Percentiles rank a stretch among this genome's conserved stretches.
Conservation (phyloP, 352 stramenopile genomes). For the Globisporangium sylvaticum region DNA sequence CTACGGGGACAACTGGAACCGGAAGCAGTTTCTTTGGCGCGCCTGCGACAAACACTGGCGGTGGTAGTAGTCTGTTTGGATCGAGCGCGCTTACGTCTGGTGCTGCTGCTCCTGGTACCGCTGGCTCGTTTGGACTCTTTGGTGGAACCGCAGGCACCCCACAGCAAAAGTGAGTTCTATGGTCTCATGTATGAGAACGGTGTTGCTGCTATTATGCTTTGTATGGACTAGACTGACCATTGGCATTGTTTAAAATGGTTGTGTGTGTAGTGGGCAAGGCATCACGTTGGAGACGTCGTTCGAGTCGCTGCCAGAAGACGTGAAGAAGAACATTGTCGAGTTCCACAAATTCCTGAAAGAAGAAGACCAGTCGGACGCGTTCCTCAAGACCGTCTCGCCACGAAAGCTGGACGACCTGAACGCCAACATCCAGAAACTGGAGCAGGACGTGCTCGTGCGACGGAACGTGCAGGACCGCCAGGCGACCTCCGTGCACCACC, state of each 20-base stretch:
- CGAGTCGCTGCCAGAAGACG: slow-evolving; percentile 57
- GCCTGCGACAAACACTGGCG: slow-evolving; percentile 9
- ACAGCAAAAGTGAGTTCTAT: slow-evolving; percentile 12
- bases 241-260: neutral
- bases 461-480: slow-evolving; percentile 62
- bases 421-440: slow-evolving; percentile 50
- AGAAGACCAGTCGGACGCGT: slow-evolving; percentile 66
- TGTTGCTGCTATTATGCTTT: neutral
- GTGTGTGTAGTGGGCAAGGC: slow-evolving; percentile 6
- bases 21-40: slow-evolving; percentile 24
- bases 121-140: slow-evolving; percentile 23
- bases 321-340: slow-evolving; percentile 74
- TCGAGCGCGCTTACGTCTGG: neutral
- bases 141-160: slow-evolving; percentile 1
- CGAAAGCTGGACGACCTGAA: slow-evolving; percentile 49
- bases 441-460: slow-evolving; percentile 57
- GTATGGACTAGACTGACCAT: neutral
- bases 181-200: neutral
- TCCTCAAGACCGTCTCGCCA: slow-evolving; percentile 68
- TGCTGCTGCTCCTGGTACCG: slow-evolving; percentile 1
- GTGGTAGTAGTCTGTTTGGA: slow-evolving; percentile 10
- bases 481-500: slow-evolving; percentile 50
- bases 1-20: neutral
- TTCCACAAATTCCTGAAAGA: slow-evolving; percentile 76
- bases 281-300: slow-evolving; percentile 79